Evolutionary conservation across 495 filamentous ascomycete genomes (phyloP), one percentile per base, ranked within the genome.

Genomic region (Penicillium diatomitis): DNA sequence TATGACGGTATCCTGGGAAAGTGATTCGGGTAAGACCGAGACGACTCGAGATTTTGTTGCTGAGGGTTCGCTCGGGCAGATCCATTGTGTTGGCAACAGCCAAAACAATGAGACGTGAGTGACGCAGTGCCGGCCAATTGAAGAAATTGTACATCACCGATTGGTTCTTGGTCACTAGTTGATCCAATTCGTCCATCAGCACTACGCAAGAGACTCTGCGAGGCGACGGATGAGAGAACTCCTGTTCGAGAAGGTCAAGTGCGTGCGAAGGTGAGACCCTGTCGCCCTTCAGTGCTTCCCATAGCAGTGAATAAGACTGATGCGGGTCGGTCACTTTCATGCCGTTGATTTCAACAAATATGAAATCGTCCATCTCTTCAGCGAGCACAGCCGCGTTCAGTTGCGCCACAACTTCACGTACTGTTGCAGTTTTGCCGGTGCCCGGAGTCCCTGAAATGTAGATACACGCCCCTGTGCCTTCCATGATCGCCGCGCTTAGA

Each of bases 131-230:
- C n/a, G 94, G 94, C 94, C 94, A 99, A 60, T 99, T 99, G 80
- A 99, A 99, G 67, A 99, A 99, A 62, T 99, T 99, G 71, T 99
- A 99, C 94, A 99, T 99, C 61, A 99, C 94, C 29, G 87, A 88
- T 57, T 99, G 94, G 60, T 92, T 96, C 51, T 88, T 90, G 20
- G 94, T 99, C 3, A 96, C 94, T 4, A 99, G 79, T 62, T 99
- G 94, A 67, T 99, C 94, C 37, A 99, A 78, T 70, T 99, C 94
- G 60, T 99, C 94, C 94, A 99, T 99, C 37, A 99, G 70, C 6
- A 99, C 94, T 29, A 99, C 94, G 59, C 94, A 97, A 0, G 94
- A 94, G 8, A 96, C 87, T 41, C 90, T 77, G 39, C 94, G 81
- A 37, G 94, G 94, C 43, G 81, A 88, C 0, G 94, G 94, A 46